Evolutionary conservation across 176 grass and related monocot species (phyloP).

Genomic region (Phoenix dactylifera): DNA sequence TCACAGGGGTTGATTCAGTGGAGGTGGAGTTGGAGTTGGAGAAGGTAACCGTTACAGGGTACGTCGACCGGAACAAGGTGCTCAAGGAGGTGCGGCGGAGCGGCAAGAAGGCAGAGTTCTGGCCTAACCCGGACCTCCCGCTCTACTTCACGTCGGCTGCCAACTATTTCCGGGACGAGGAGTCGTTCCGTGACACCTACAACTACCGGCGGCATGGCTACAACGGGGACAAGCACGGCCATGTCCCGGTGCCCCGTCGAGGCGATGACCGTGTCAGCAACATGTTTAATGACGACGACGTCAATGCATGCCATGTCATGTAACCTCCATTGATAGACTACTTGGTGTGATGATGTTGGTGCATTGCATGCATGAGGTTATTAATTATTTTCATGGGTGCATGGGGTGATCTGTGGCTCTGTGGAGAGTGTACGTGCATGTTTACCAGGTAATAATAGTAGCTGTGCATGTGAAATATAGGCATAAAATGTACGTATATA

Average conservation of each 20-base stretch:
- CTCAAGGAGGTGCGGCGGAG: conserved; percentile 8
- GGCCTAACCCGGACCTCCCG: conserved; percentile 11
- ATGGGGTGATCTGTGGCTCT: too few relatives aligned
- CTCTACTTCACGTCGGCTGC: conserved; percentile 7
- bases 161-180: conserved; percentile 71
- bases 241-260: conserved; percentile 34
- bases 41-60: conserved; percentile 7
- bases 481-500: too few relatives aligned
- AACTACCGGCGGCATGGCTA: conserved; percentile 81
- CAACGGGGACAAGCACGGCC: conserved; percentile 69
- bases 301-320: conserved; percentile 65
- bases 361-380: too few relatives aligned
- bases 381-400: too few relatives aligned
- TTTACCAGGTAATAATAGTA: too few relatives aligned
- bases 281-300: conserved; percentile 70
- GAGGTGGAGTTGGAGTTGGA: conserved; percentile 40
- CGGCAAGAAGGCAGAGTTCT: conserved; percentile 15
- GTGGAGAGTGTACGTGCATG: too few relatives aligned
- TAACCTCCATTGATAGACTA: conserved; percentile 1
- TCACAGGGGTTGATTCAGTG: conserved; percentile 50
- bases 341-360: too few relatives aligned
- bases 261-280: conserved; percentile 72
- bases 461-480: too few relatives aligned
- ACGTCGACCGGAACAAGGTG: conserved; percentile 2
- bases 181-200: conserved; percentile 68